Evolutionary conservation across 2,329 filamentous ascomycete genomes (phyloP).

Genomic region (Sarocladiaceae sp.): DNA sequence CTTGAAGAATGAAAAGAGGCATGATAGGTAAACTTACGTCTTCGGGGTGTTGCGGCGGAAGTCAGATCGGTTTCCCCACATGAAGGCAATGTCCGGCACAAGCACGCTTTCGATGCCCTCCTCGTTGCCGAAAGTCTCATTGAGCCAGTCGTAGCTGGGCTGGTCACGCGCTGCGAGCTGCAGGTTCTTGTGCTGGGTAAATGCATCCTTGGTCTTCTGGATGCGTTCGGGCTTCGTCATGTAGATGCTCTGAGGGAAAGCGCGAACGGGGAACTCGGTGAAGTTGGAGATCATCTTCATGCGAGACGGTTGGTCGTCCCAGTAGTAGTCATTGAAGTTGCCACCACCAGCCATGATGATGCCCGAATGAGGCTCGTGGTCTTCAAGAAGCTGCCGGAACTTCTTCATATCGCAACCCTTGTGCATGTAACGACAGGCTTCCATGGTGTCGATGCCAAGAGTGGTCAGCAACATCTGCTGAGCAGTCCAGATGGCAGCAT

Average conservation of each 20-base stretch:
- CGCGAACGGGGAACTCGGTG: slow-evolving; percentile 17
- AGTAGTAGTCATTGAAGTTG: slow-evolving; percentile 23
- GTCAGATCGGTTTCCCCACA: slow-evolving; percentile 21
- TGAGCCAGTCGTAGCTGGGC: slow-evolving; percentile 21
- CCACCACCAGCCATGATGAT: slow-evolving; percentile 22
- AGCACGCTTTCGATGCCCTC: slow-evolving; percentile 19
- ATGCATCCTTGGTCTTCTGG: slow-evolving; percentile 14
- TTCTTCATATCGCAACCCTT: slow-evolving; percentile 18
- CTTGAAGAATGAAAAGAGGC: not conserved
- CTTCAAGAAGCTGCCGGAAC: slow-evolving; percentile 17
- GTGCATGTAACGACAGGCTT: slow-evolving; percentile 20
- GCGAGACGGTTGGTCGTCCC: slow-evolving; percentile 22
- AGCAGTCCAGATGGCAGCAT: slow-evolving; percentile 21
- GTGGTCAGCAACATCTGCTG: slow-evolving; percentile 20
- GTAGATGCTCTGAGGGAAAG: slow-evolving; percentile 20
- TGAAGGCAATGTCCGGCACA: slow-evolving; percentile 21
- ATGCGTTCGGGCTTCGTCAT: slow-evolving; percentile 19
- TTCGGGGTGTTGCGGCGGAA: slow-evolving; percentile 19
- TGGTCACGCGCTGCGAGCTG: slow-evolving; percentile 20
- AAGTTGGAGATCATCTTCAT: slow-evolving; percentile 22
- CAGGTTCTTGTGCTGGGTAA: slow-evolving; percentile 18
- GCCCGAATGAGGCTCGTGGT: slow-evolving; percentile 20
- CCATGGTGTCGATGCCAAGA: slow-evolving; percentile 21
- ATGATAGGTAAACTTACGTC: slow-evolving; percentile 16
- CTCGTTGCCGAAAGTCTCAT: slow-evolving; percentile 15